Base-by-base conservation (phyloP, 345 rosid species). In the Hibiscus tridactylites region DNA sequence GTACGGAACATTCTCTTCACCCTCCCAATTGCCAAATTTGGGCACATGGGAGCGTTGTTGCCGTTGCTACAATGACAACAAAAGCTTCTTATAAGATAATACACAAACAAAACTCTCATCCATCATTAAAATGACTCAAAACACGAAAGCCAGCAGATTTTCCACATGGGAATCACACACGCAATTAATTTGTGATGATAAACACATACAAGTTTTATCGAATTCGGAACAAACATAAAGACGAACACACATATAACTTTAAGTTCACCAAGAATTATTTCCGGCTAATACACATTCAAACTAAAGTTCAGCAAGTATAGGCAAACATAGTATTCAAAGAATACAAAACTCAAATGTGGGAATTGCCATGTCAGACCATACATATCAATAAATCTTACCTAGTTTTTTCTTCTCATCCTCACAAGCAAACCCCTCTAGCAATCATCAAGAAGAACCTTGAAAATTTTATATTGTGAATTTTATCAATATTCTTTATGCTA, bases 21-120 rank as follows among this genome's bases (percentile, higher is more conserved):
- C 79, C 54, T 91, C 97, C 97, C 96, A 93, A 78, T 93, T 85
- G 68, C 98, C 98, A 82, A 93, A 93, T 60, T 81, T 81, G 0
- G 98, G 97, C 54, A 93, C 98, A 56, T 77, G 84, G 0, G 96
- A 80, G 68, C 85, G 87, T 73, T 91, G 87, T 91, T 91, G 88
- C 66, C 16, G 52, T 68, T 73, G 73, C 1, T 61, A 68, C 33
- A 77, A 61, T 15, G 71, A 46, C 15, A 39, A 61, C 63, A 78
- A 76, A 83, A 39, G 44, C 44, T 39, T 39, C 10, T 7, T 39
- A 39, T 15, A n/a, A 29, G 35, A 65, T 4, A 2, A 52, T 19
- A 49, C 24, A 53, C 9, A 33, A 73, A 24, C 9, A 16, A 65
- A 46, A 37, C 9, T 37, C 26, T 63, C 13, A 3, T 63, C 26